Evolutionary conservation across 257 asterid genomes (phyloP).

Genomic region (Avicennia marina): DNA sequence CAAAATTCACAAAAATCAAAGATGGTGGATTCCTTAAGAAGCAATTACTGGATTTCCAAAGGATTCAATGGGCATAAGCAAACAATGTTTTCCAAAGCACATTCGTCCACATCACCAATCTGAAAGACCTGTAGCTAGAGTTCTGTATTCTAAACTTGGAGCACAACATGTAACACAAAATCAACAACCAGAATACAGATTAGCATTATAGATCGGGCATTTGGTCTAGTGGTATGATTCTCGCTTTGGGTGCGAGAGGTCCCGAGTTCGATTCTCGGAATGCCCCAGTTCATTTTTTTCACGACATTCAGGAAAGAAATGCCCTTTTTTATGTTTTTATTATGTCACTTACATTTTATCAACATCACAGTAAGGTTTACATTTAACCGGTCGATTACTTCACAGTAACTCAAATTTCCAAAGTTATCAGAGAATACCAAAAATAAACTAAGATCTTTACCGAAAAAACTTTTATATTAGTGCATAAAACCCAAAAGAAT

Average conservation of each 20-base stretch:
- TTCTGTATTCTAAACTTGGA: neutral
- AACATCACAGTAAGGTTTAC: neutral
- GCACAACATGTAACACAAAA: neutral
- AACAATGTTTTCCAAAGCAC: neutral
- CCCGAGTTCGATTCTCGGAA: slow-evolving; percentile 90
- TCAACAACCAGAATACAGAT: neutral
- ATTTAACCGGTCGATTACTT: neutral
- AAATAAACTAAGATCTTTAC: neutral
- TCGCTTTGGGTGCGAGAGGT: slow-evolving; percentile 97
- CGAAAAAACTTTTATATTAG: neutral
- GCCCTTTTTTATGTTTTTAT: neutral
- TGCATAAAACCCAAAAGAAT: neutral
- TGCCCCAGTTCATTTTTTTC: slow-evolving; percentile 60
- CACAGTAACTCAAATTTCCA: neutral
- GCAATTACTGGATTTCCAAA: neutral
- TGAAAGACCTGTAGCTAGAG: neutral
- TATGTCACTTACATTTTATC: neutral
- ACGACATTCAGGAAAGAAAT: neutral
- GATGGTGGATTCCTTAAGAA: neutral
- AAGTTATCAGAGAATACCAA: neutral
- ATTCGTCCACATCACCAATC: neutral
- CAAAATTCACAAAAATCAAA: neutral
- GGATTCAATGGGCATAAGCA: neutral
- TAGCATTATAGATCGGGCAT: slow-evolving; percentile 40
- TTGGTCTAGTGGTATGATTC: slow-evolving; percentile 97